Percentiles rank a stretch among this genome's conserved stretches.
These are phyloP conservation scores for Cryptosporidium muris DNA, from an alignment of 169 alveolate genomes.

Conservation along the genomic window DNA sequence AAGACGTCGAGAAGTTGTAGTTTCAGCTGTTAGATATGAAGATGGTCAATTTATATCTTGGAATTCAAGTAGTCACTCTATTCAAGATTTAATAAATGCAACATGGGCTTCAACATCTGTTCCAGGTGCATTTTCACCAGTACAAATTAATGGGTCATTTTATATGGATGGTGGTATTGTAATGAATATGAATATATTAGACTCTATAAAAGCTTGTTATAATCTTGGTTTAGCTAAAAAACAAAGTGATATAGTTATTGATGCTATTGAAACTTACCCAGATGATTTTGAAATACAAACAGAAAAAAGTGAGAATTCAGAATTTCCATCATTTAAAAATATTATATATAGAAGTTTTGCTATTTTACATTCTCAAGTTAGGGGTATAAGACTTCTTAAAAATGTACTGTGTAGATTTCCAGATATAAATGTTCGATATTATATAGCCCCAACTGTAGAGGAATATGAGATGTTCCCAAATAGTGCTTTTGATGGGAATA, in stretches of 20 bases:
- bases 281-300: constrained; percentile 15
- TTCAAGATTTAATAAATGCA: constrained; percentile 53
- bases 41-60: constrained; percentile 62
- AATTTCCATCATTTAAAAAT: constrained; percentile 27
- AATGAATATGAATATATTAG: constrained; percentile 62
- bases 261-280: constrained; percentile 64
- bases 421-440: constrained; percentile 41
- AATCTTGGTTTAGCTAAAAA: constrained; percentile 44
- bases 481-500: constrained; percentile 65
- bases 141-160: constrained; percentile 50
- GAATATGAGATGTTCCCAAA: constrained; percentile 55
- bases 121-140: constrained; percentile 70
- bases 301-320: neutral
- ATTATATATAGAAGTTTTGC: constrained; percentile 48
- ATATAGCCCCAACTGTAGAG: constrained; percentile 42
- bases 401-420: constrained; percentile 46
- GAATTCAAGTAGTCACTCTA: constrained; percentile 41
- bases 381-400: constrained; percentile 39
- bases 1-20: constrained; percentile 51
- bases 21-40: constrained; percentile 67
- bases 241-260: constrained; percentile 66
- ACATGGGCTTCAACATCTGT: constrained; percentile 66
- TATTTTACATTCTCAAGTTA: constrained; percentile 57
- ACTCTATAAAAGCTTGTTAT: constrained; percentile 65
- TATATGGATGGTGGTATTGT: constrained; percentile 66